Base-by-base conservation (phyloP, 352 stramenopile genomes). In the Achlya hypogyna region DNA sequence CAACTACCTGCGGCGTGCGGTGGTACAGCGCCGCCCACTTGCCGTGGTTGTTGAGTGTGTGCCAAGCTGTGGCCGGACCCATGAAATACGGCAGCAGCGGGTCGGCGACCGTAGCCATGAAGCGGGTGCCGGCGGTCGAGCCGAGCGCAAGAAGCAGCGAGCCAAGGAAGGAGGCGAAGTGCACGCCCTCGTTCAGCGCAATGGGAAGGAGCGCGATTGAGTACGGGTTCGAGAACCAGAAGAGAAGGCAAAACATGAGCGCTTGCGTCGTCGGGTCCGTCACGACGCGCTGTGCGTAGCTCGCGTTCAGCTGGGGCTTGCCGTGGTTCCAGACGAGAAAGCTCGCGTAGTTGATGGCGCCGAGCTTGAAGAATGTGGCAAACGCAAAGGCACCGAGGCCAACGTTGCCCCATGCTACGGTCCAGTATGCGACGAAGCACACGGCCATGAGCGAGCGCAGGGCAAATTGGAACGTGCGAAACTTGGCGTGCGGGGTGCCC, bases 1-100 rank as follows among this genome's bases (percentile, higher is more conserved):
- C 83, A 8, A 79, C 78, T 22, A 94, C 78, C 51, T 87, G 75
- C 49, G 87, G 83, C 72, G 89, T 81, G 70, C 82, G 83, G 23
- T 86, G 81, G 80, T 95, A 89, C 32, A 95, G 66, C 62, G 80
- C 82, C 47, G 82, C 78, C 86, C 83, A 94, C 72, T 95, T 94
- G 69, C 78, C 74, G 23, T 75, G 70, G 23, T 77, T 73, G 1
- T 81, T 53, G 32, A 94, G 71, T 32, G 73, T 49, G 35, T 82
- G 62, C 59, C 88, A 93, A 56, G 68, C 22, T 9, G 63, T 63
- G n/a, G 56, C 42, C 28, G 60, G 62, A 70, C 51, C 78, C 53
- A 93, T 75, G 42, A 94, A 72, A 16, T 72, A 64, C 25, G 83
- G 76, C 20, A 78, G 79, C 3, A 89, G 66, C 6, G 81, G 78